These are phyloP conservation scores for Nannizziopsis barbatae DNA, from an alignment of 2,329 filamentous ascomycete species.

Conservation along the genomic window DNA sequence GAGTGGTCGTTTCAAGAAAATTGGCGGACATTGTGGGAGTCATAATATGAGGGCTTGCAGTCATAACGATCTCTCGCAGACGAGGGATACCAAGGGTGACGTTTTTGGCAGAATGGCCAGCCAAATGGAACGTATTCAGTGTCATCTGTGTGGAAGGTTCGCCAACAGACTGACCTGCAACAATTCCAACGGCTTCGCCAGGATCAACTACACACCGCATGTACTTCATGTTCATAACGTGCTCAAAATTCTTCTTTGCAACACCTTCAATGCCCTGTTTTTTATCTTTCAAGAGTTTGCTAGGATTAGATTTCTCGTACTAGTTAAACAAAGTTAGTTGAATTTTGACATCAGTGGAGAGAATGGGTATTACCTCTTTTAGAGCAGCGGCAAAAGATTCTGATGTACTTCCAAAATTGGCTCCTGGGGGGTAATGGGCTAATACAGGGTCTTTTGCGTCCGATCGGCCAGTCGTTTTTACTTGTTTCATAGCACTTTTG, in stretches of 20 bases:
- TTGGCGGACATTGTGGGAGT: conserved; percentile 68
- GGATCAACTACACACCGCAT: conserved; percentile 84
- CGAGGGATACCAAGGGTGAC: conserved; percentile 97
- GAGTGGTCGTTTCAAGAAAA: conserved; percentile 59
- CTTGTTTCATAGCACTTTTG: conserved; percentile 63
- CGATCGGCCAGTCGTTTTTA: conserved; percentile 58
- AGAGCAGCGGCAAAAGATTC: conserved; percentile 69
- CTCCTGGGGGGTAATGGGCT: conserved; percentile 61
- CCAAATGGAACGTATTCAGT: conserved; percentile 98
- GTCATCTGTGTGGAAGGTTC: conserved; percentile 99
- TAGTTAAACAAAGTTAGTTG: conserved; percentile 20
- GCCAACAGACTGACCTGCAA: conserved; percentile 91
- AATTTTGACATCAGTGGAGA: background rate
- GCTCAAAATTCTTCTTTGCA: conserved; percentile 64
- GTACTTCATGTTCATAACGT: conserved; percentile 83
- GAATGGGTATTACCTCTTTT: conserved; percentile 40
- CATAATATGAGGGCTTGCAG: conserved; percentile 75
- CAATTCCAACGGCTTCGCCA: conserved; percentile 91
- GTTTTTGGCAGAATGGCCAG: conserved; percentile 95
- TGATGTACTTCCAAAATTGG: conserved; percentile 68
- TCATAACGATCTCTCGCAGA: conserved; percentile 96
- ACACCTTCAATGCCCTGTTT: conserved; percentile 38
- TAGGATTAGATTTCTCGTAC: conserved; percentile 68
- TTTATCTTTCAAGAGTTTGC: conserved; percentile 49
- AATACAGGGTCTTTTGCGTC: conserved; percentile 65